A percentile compares a stretch with the other conserved stretches of the same genome.
Conservation (phyloP, 306 rosid genomes). For the Pachyrhizus erosus region DNA sequence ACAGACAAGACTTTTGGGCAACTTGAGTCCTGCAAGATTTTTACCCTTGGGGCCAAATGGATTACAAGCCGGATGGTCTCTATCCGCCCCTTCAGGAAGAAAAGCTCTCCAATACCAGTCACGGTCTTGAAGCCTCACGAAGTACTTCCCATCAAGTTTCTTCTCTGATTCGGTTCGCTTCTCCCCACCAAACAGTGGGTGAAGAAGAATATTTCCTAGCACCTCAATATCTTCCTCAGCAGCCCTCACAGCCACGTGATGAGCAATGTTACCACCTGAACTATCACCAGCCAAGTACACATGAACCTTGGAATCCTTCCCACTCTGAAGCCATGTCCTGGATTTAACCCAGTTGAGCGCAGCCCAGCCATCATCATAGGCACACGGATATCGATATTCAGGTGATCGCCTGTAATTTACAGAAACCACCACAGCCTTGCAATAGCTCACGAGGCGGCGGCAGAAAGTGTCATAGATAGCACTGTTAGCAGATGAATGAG, state of each 20-base stretch:
- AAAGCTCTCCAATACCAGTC: slow-evolving; percentile 98
- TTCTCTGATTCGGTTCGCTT: slow-evolving; percentile 68
- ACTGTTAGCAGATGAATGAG: slow-evolving; percentile 89
- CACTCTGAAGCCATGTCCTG: slow-evolving; percentile 83
- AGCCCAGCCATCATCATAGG: slow-evolving; percentile 88
- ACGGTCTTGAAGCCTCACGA: slow-evolving; percentile 79
- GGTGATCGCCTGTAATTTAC: slow-evolving; percentile 89
- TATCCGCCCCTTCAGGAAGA: slow-evolving; percentile 82
- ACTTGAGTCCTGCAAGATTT: slow-evolving; percentile 60
- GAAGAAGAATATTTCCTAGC: slow-evolving; percentile 86
- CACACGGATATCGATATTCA: slow-evolving; percentile 76
- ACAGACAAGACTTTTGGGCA: slow-evolving; percentile 83
- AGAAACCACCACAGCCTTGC: slow-evolving; percentile 84
- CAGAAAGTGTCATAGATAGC: slow-evolving; percentile 91
- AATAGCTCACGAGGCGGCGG: slow-evolving; percentile 71
- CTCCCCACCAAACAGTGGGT: slow-evolving; percentile 85
- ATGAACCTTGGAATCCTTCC: slow-evolving; percentile 75
- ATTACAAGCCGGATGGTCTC: slow-evolving; percentile 90
- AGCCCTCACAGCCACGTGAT: slow-evolving; percentile 76
- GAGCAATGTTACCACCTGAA: slow-evolving; percentile 88
- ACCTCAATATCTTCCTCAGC: slow-evolving; percentile 73
- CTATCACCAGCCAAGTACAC: slow-evolving; percentile 89
- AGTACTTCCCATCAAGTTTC: slow-evolving; percentile 81
- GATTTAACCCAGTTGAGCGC: slow-evolving; percentile 85
- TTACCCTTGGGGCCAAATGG: slow-evolving; percentile 75